phyloP scores from a whole-genome alignment of 2,329 filamentous ascomycete genomes.

The Sclerotinia sclerotiorum region DNA sequence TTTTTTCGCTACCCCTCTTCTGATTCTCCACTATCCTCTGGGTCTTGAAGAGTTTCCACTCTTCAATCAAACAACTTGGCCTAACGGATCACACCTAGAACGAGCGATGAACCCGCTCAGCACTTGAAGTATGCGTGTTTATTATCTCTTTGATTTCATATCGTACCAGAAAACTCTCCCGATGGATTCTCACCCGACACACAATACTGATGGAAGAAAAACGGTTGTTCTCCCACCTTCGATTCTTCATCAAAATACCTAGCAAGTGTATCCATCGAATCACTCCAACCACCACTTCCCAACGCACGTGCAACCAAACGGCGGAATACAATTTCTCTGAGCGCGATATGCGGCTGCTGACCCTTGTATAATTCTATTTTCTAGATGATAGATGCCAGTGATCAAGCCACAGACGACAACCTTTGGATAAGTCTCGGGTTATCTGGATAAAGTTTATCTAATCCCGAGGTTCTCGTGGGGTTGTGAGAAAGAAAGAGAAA shows the following conservation, averaged over 20 bases:
- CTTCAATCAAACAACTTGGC: constrained; percentile 1
- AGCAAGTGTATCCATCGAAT: constrained; percentile 2
- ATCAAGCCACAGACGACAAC: constrained; percentile 11
- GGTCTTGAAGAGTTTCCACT: not conserved
- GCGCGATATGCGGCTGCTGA: constrained; percentile 10
- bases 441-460: constrained; percentile 9
- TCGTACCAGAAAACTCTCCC: not conserved
- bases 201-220: not conserved
- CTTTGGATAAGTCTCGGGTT: constrained; percentile 8
- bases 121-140: not conserved
- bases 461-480: constrained; percentile 1
- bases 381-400: not conserved
- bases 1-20: constrained; percentile 10
- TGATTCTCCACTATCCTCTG: constrained; percentile 5
- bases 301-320: constrained; percentile 7
- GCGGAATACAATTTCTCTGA: constrained; percentile 3
- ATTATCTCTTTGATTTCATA: constrained; percentile 7
- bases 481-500: not conserved
- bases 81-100: not conserved
- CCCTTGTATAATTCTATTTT: not conserved
- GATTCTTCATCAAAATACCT: constrained; percentile 6
- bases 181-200: not conserved
- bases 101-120: not conserved
- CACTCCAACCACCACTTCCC: constrained; percentile 10
- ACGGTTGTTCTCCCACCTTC: not conserved